phyloP scores from a whole-genome alignment of 1,284 basidiomycete genomes.

The Rhodotorula sp. region DNA sequence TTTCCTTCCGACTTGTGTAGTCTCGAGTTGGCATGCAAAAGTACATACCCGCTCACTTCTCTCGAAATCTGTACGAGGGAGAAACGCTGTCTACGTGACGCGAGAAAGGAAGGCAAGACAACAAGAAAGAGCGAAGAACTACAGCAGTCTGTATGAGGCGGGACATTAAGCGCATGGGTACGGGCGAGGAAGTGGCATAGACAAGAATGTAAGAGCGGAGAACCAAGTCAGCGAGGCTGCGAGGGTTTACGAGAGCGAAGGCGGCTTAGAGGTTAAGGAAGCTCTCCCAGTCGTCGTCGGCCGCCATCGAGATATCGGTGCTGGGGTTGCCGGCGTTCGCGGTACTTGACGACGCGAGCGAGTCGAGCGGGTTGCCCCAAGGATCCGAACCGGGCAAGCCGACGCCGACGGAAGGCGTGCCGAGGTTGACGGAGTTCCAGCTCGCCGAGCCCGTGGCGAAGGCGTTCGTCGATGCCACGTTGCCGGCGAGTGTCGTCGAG shows the following conservation, averaged over 20 bases:
- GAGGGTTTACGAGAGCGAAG: neutral
- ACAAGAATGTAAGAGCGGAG: neutral
- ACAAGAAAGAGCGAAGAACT: neutral
- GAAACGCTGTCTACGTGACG: neutral
- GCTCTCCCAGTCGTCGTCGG: constrained; percentile 30
- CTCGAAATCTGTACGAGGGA: neutral
- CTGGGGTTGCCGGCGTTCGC: neutral
- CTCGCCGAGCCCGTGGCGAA: neutral
- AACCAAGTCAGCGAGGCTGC: no score
- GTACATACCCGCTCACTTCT: neutral
- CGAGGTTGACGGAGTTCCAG: constrained; percentile 22
- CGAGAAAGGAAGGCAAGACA: neutral
- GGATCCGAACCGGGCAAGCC: constrained; percentile 1
- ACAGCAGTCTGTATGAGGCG: neutral
- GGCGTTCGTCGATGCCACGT: neutral
- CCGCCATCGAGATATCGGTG: constrained; percentile 2
- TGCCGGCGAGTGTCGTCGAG: constrained; percentile 11
- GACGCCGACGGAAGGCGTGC: constrained; percentile 25
- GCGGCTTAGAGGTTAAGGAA: constrained; percentile 23
- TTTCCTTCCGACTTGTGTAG: no score
- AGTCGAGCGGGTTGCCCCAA: constrained; percentile 2
- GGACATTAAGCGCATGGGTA: neutral
- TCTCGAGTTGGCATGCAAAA: no score
- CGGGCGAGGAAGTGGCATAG: neutral
- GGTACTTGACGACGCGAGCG: neutral